Evolutionary conservation across 176 grass and related monocot genomes (phyloP).

Genomic region (Puccinellia tenuiflora): DNA sequence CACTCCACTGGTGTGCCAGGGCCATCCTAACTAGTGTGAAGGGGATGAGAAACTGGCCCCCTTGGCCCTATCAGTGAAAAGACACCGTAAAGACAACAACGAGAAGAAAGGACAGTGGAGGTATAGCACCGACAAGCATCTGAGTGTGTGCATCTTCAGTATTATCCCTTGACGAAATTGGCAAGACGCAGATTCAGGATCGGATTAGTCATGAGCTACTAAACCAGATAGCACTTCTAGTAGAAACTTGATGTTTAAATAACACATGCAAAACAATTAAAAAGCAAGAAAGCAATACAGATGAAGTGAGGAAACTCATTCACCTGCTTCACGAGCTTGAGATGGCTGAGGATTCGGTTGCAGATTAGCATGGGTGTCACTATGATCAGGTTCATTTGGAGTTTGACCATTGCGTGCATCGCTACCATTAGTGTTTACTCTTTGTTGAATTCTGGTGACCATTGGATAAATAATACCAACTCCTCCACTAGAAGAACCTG

Average conservation of each 20-base stretch:
- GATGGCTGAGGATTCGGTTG: conserved; percentile 39
- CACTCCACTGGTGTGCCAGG: not conserved
- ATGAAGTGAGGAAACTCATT: conserved; percentile 8
- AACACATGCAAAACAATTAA: conserved; percentile 15
- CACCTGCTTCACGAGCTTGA: conserved; percentile 46
- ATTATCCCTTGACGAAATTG: not conserved
- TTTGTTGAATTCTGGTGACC: conserved; percentile 64
- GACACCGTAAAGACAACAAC: not conserved
- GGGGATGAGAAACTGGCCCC: not conserved
- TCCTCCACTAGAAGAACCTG: conserved; percentile 45
- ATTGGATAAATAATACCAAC: conserved; percentile 53
- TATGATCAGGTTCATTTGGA: conserved; percentile 34
- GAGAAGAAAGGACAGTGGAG: not conserved
- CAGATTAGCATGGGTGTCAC: conserved; percentile 45
- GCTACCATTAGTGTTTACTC: conserved; percentile 40
- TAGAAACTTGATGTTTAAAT: conserved; percentile 2
- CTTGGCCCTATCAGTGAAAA: not conserved
- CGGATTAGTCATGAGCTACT: not conserved
- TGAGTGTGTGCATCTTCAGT: not conserved
- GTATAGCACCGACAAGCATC: not conserved
- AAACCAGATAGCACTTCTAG: not conserved
- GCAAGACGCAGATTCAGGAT: not conserved
- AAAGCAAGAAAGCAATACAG: conserved; percentile 14
- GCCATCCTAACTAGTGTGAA: not conserved
- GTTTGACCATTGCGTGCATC: conserved; percentile 37